Percentiles rank a stretch among this genome's conserved stretches.
Evolutionary conservation across 2,329 filamentous ascomycete species (phyloP).

Genomic region (Exophiala calicioides): DNA sequence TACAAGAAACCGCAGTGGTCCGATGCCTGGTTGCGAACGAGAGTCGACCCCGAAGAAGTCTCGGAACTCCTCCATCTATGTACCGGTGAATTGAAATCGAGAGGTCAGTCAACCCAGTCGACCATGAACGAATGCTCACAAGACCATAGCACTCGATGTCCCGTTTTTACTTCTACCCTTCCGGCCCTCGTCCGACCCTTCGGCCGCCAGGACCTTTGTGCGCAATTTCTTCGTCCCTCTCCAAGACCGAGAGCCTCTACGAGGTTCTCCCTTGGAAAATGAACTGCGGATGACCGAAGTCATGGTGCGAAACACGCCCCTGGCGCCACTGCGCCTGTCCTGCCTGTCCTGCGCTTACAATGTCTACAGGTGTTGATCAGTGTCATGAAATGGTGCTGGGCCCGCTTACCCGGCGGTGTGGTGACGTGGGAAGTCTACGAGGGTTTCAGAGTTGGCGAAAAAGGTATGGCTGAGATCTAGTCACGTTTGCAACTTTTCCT

Average conservation of each 20-base stretch:
- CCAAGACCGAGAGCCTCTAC: slow-evolving; percentile 60
- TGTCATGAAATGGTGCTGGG: slow-evolving; percentile 98
- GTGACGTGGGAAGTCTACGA: slow-evolving; percentile 98
- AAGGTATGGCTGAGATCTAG: slow-evolving; percentile 59
- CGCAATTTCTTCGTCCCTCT: slow-evolving; percentile 83
- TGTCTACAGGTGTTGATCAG: slow-evolving; percentile 78
- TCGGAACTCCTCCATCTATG: slow-evolving; percentile 82
- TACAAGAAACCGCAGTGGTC: slow-evolving; percentile 78
- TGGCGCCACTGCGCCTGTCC: neutral
- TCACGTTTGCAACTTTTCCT: slow-evolving; percentile 19
- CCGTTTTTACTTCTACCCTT: slow-evolving; percentile 94
- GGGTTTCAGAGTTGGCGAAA: slow-evolving; percentile 90
- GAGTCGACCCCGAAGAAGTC: slow-evolving; percentile 85
- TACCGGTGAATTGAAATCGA: slow-evolving; percentile 86
- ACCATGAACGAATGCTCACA: slow-evolving; percentile 32
- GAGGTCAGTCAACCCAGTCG: slow-evolving; percentile 65
- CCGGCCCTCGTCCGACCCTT: slow-evolving; percentile 87
- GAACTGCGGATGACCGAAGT: slow-evolving; percentile 92
- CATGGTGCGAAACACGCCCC: slow-evolving; percentile 64
- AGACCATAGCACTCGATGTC: slow-evolving; percentile 70
- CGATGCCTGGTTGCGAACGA: slow-evolving; percentile 80
- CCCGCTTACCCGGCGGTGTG: slow-evolving; percentile 82
- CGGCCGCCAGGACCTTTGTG: slow-evolving; percentile 86
- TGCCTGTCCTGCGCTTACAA: slow-evolving; percentile 16
- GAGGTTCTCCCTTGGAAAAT: slow-evolving; percentile 72